A percentile compares a stretch with the other conserved stretches of the same genome.
phyloP scores from a whole-genome alignment of 768 basidiomycete species.

The Pulveroboletus sp. region DNA sequence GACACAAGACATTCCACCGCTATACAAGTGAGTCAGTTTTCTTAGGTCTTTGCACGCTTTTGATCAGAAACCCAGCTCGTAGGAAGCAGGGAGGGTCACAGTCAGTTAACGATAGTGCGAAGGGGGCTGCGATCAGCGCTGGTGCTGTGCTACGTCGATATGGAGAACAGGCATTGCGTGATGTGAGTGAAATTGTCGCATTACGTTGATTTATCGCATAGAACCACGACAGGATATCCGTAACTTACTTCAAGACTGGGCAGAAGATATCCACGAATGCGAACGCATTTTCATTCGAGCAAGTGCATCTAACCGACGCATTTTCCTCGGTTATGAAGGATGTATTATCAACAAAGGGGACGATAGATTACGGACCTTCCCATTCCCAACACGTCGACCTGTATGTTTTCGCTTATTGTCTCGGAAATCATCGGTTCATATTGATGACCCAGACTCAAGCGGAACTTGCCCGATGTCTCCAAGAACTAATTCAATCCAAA shows the following conservation, averaged over 20 bases:
- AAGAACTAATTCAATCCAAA: conserved; percentile 82
- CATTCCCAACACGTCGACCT: conserved; percentile 93
- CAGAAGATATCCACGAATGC: conserved; percentile 77
- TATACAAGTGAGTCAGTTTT: conserved; percentile 77
- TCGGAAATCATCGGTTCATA: neutral
- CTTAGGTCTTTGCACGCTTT: neutral
- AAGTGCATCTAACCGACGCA: conserved; percentile 78
- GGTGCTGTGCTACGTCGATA: conserved; percentile 92
- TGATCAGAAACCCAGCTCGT: conserved; percentile 58
- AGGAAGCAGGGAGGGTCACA: conserved; percentile 97
- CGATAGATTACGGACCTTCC: conserved; percentile 80
- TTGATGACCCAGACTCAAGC: conserved; percentile 65
- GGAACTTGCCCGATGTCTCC: conserved; percentile 81
- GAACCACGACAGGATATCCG: conserved; percentile 70
- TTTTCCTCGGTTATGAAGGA: conserved; percentile 86
- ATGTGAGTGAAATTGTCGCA: conserved; percentile 47
- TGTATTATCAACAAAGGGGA: conserved; percentile 77
- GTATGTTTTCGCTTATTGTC: conserved; percentile 40
- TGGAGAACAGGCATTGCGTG: conserved; percentile 88
- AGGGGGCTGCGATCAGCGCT: conserved; percentile 88
- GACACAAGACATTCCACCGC: conserved; percentile 95
- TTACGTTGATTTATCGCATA: neutral
- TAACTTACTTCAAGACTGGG: conserved; percentile 77
- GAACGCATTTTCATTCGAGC: conserved; percentile 92
- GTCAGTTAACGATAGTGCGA: conserved; percentile 85